Percentiles rank a stretch among this genome's conserved stretches.
Conservation (phyloP, 2,329 filamentous ascomycete species). For the Neoarthrinium moseri region DNA sequence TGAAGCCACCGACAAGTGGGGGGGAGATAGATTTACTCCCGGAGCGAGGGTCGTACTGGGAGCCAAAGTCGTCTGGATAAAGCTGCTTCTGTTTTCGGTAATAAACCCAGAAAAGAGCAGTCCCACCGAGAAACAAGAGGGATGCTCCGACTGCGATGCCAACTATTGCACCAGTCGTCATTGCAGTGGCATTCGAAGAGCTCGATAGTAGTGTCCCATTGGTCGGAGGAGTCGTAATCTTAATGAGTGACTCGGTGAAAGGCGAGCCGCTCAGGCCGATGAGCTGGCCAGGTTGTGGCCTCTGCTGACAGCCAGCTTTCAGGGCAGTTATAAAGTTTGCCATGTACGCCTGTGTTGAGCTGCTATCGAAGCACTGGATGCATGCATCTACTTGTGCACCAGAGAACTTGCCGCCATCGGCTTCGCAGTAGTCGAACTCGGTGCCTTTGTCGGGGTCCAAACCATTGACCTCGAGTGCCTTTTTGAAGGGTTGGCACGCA, state of each 20-base stretch:
- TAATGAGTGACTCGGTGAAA: conserved; percentile 36
- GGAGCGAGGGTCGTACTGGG: conserved; percentile 16
- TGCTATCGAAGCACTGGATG: conserved; percentile 41
- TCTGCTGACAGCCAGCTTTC: conserved; percentile 45
- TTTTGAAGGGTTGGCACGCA: conserved; percentile 39
- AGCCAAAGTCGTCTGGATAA: conserved; percentile 26
- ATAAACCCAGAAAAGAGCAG: conserved; percentile 46
- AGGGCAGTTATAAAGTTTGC: conserved; percentile 47
- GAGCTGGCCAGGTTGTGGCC: conserved; percentile 33
- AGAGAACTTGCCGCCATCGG: conserved; percentile 32
- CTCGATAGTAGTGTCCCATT: conserved; percentile 21
- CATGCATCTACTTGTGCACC: conserved; percentile 34
- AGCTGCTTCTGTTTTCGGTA: conserved; percentile 41
- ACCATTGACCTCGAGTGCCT: conserved; percentile 32
- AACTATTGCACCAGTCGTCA: conserved; percentile 49
- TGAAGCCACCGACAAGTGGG: conserved; percentile 15
- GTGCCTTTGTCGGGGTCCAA: conserved; percentile 21
- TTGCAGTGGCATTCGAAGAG: conserved; percentile 22
- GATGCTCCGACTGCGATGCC: conserved; percentile 50
- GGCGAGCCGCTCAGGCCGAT: conserved; percentile 42
- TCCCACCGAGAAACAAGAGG: conserved; percentile 39
- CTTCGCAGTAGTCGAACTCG: conserved; percentile 41
- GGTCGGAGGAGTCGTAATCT: conserved; percentile 34
- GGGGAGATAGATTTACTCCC: conserved; percentile 23
- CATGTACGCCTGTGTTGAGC: conserved; percentile 38